phyloP scores from a whole-genome alignment of 2,329 filamentous ascomycete species.

The Exserohilum rostratum region DNA sequence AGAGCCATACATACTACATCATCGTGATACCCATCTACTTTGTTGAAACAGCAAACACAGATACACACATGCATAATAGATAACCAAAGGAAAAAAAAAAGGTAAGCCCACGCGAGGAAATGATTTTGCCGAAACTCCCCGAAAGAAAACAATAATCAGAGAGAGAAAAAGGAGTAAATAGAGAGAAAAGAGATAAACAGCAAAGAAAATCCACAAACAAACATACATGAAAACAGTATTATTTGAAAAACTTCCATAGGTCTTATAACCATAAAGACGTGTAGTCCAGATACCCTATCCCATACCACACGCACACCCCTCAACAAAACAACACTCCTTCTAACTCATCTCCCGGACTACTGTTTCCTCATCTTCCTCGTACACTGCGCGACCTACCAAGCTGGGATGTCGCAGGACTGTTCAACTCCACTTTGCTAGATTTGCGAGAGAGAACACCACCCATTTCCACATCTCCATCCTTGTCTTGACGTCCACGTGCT shows the following conservation, averaged over 20 bases:
- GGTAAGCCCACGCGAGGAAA: too few relatives aligned
- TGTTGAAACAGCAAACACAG: background rate
- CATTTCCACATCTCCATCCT: background rate
- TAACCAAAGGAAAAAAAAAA: background rate
- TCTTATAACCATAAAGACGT: too few relatives aligned
- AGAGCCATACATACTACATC: background rate
- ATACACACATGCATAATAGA: background rate
- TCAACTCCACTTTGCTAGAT: background rate
- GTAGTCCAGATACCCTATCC: background rate
- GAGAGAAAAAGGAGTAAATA: too few relatives aligned
- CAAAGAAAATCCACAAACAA: too few relatives aligned
- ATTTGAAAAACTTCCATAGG: too few relatives aligned
- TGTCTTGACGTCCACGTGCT: background rate
- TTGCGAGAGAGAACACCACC: background rate
- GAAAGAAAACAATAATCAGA: too few relatives aligned
- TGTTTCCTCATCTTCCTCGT: conserved; percentile 13
- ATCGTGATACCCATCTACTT: background rate
- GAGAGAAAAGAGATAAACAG: too few relatives aligned
- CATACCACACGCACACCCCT: too few relatives aligned
- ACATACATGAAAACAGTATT: too few relatives aligned
- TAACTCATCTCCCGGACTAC: background rate
- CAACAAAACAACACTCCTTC: background rate
- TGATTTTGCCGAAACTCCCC: too few relatives aligned
- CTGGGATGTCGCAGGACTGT: conserved; percentile 1
- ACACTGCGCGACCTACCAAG: conserved; percentile 17